phyloP scores from a whole-genome alignment of 176 grass and related monocot genomes.

The Microstegium vimineum region DNA sequence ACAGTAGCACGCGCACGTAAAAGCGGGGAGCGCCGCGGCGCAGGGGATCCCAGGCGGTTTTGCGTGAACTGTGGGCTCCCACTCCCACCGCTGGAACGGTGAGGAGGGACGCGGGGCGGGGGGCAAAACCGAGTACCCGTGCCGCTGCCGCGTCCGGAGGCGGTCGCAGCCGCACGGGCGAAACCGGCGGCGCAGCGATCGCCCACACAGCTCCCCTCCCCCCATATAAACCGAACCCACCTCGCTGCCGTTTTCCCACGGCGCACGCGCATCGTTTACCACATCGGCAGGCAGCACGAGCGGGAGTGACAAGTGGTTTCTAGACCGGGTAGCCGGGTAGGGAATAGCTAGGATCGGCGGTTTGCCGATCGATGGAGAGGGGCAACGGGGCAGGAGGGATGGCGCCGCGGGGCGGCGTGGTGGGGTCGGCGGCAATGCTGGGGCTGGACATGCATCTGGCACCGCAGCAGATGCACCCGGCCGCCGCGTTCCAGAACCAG shows the following conservation, averaged over 20 bases:
- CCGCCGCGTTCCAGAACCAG: constrained; percentile 28
- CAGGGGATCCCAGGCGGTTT: constrained; percentile 41
- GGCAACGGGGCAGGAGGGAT: constrained; percentile 33
- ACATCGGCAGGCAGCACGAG: background rate
- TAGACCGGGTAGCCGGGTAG: background rate
- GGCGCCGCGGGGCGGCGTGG: constrained; percentile 15
- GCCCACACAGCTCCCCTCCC: background rate
- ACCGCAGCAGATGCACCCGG: constrained; percentile 24
- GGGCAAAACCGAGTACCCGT: constrained; percentile 23
- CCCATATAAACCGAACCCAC: background rate
- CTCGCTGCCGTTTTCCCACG: background rate
- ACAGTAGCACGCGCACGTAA: background rate
- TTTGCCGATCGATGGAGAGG: constrained; percentile 36
- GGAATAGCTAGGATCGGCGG: background rate
- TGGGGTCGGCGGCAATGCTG: constrained; percentile 26
- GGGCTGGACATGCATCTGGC: constrained; percentile 25
- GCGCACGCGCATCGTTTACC: background rate
- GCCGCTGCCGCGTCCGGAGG: constrained; percentile 3
- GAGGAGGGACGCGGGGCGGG: background rate
- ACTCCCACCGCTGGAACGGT: background rate
- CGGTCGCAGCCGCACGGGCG: background rate
- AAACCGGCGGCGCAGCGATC: constrained; percentile 33
- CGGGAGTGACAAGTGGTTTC: background rate
- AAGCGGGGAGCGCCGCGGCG: background rate
- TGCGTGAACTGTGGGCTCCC: constrained; percentile 25